phyloP scores from a whole-genome alignment of 176 grass and related monocot species.

The Carex littledalei region DNA sequence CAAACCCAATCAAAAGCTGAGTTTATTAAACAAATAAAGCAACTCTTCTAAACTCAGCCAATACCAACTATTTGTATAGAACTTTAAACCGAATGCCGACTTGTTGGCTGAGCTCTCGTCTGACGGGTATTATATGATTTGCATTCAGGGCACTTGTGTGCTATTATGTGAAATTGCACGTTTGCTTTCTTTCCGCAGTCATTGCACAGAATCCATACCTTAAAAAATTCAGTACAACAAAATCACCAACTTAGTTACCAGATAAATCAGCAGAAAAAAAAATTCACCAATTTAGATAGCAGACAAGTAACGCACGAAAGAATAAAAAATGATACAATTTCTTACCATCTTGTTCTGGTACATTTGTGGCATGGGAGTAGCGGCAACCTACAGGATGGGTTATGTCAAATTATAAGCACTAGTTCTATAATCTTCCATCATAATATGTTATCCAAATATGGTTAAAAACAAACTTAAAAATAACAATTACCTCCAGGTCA shows the following conservation, averaged over 20 bases:
- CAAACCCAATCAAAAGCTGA: not conserved
- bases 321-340: not conserved
- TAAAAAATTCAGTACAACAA: constrained; percentile 24
- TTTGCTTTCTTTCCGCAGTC: constrained; percentile 58
- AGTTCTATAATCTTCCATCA: not conserved
- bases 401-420: not conserved
- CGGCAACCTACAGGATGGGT: constrained; percentile 42
- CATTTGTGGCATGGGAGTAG: constrained; percentile 65
- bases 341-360: constrained; percentile 82
- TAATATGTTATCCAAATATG: not conserved
- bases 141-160: constrained; percentile 66
- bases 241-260: not conserved
- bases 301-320: not conserved
- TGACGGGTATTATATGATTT: constrained; percentile 76
- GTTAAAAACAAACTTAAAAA: not conserved
- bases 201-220: constrained; percentile 93
- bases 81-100: not conserved
- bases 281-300: not conserved
- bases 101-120: constrained; percentile 33
- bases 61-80: not conserved
- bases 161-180: constrained; percentile 67
- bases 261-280: not conserved
- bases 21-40: not conserved
- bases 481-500: constrained; percentile 50
- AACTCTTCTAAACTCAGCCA: not conserved